Evolutionary conservation across 495 filamentous ascomycete species (phyloP), one percentile per base, ranked within the genome.

Genomic region (Hyaloscypha finlandica): DNA sequence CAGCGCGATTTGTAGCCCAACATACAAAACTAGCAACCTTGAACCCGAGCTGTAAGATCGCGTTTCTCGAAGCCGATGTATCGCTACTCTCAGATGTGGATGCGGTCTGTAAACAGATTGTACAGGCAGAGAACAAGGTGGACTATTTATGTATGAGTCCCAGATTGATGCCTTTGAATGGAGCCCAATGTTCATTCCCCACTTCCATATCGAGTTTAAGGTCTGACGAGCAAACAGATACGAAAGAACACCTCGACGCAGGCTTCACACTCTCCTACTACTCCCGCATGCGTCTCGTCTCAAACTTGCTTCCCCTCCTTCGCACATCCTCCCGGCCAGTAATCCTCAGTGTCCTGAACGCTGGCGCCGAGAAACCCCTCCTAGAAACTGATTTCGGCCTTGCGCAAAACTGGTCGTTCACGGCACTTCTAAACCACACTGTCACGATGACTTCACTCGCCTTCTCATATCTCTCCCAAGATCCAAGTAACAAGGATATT

Each of bases 1-100:
- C 78, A 63, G 63, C 59, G 8, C 65, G 65, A 55, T 76, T 75
- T 59, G 75, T 69, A 29, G 63, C 72, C 22, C 71, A 74, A 52
- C 76, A 78, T 33, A 70, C 76, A 54, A 74, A 77, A 8, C 64
- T 52, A 25, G 14, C 54, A 25, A 8, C 22, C 4, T 19, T 68
- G 3, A 68, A 64, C 33, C 59, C 59, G 25, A 61, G 22, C 16
- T 69, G 56, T 19, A 63, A 70, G 32, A 56, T 70, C 6, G 45
- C 31, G 0, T 75, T 72, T 35, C 8, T 74, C 19, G 59, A 74
- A 58, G 30, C 60, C 29, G 51, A 74, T 9, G 48, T 75, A 11
- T 63, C 59, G 2, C 25, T 74, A 19, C 51, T 75, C n/a, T 61
- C 52, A n/a, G 67, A 70, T 35, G 61, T 71, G 8, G 67, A 72